Conservation (phyloP, 2,329 filamentous ascomycete genomes). For the Fusarium domesticum region DNA sequence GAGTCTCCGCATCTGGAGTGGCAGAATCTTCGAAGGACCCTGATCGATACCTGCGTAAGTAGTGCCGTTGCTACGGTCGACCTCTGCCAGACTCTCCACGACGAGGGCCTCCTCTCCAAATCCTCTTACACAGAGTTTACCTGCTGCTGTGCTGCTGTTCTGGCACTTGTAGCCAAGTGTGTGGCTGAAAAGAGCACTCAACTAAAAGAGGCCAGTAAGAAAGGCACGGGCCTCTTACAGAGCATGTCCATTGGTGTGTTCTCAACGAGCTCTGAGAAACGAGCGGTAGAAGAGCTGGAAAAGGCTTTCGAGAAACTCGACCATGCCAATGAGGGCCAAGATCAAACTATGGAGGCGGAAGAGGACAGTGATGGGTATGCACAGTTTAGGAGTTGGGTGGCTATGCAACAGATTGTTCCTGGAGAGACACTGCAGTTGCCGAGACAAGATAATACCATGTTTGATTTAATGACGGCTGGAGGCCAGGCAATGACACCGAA, state of each 20-base stretch:
- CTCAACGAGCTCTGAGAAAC: slow-evolving; percentile 12
- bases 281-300: slow-evolving; percentile 11
- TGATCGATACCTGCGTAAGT: slow-evolving; percentile 12
- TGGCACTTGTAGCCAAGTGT: slow-evolving; percentile 11
- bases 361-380: slow-evolving; percentile 12
- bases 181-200: slow-evolving; percentile 6
- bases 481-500: neutral
- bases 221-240: slow-evolving; percentile 13
- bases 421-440: slow-evolving; percentile 9
- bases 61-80: slow-evolving; percentile 15
- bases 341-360: neutral
- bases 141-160: slow-evolving; percentile 19
- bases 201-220: slow-evolving; percentile 5
- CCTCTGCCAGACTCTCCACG: slow-evolving; percentile 15
- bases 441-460: slow-evolving; percentile 4
- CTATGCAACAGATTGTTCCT: slow-evolving; percentile 17
- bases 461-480: neutral
- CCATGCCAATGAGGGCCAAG: neutral
- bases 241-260: slow-evolving; percentile 13
- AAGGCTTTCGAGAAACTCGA: slow-evolving; percentile 8
- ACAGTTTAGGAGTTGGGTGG: slow-evolving; percentile 23
- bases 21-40: slow-evolving; percentile 1
- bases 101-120: slow-evolving; percentile 15
- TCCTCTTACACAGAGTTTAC: slow-evolving; percentile 22
- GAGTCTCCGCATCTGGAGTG: slow-evolving; percentile 4